Base-by-base conservation (phyloP, 805 yeast genomes). In the Candida silvatica region DNA sequence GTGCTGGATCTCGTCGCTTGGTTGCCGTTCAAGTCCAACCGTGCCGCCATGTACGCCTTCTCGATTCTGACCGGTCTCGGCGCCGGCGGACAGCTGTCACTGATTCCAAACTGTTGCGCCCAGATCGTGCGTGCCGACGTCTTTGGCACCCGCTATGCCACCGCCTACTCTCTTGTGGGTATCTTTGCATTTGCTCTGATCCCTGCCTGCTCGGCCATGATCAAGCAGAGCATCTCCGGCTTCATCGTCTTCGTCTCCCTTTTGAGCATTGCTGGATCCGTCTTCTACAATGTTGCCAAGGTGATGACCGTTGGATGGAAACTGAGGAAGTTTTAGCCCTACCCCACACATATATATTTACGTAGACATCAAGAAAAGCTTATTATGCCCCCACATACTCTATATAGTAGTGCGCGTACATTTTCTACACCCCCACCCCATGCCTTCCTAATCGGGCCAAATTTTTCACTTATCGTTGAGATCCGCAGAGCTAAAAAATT, bases 71-170 rank as follows among this genome's bases (percentile, higher is more conserved):
- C 66, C 44, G 83, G 83, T 0, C 66, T 74, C 37, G 64, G 69
- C 43, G 62, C 71, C 26, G 72, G 81, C 3, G 67, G 79, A 17
- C 70, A 75, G n/a, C 59, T 77, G 31, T 67, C 81, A 2, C 52
- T 78, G 37, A 66, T 76, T 0, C 82, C 85, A 0, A 79, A 68
- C 5, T 75, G 83, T 37, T 64, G 76, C 27, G 69, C 78, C 0
- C 66, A 67, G 39, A 68, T 79, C 18, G 69, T 76, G 22, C 67
- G 65, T 11, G 71, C 74, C 1, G 64, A 67, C 39, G 68, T 72
- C 34, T 79, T 78, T 46, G 86, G 86, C 14, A 71, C 70, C 38
- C 56, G 77, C 16, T 80, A 74, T 44, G 84, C 85, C 0, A 66
- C 82, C 11, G 64, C 72, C 47, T 77, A 74, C 49, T 71, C 61